These are phyloP conservation scores for Amesomyces nigricolor DNA, from an alignment of 2,329 filamentous ascomycete genomes.

Conservation along the genomic window DNA sequence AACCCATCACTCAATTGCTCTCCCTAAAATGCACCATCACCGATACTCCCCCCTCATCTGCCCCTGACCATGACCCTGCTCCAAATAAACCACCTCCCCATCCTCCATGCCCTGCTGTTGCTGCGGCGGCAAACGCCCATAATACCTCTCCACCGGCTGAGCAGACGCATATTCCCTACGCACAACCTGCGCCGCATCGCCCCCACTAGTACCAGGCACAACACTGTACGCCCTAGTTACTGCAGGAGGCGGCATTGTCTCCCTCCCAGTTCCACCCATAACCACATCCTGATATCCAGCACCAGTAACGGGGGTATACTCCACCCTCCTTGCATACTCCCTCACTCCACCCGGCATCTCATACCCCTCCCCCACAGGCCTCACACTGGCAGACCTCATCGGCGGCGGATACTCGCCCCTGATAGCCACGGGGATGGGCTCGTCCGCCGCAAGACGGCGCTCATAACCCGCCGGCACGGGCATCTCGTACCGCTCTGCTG, in stretches of 20 bases:
- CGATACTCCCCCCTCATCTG: slow-evolving; percentile 16
- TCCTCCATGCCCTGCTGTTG: slow-evolving; percentile 17
- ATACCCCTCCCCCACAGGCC: slow-evolving; percentile 24
- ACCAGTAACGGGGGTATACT: slow-evolving; percentile 39
- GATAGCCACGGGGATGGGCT: slow-evolving; percentile 1
- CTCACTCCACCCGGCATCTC: slow-evolving; percentile 17
- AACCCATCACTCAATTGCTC: not conserved
- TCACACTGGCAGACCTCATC: slow-evolving; percentile 23
- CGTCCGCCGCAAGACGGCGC: slow-evolving; percentile 13
- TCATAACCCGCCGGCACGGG: slow-evolving; percentile 25
- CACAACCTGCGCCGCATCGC: slow-evolving; percentile 21
- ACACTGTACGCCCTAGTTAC: slow-evolving; percentile 32
- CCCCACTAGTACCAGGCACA: slow-evolving; percentile 20
- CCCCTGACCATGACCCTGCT: slow-evolving; percentile 8
- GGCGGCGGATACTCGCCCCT: slow-evolving; percentile 12
- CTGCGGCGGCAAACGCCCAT: slow-evolving; percentile 11
- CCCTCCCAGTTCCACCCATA: slow-evolving; percentile 29
- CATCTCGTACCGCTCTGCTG: slow-evolving; percentile 22
- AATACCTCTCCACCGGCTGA: slow-evolving; percentile 36
- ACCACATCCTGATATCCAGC: slow-evolving; percentile 23
- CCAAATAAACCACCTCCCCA: slow-evolving; percentile 24
- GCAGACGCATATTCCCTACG: slow-evolving; percentile 34
- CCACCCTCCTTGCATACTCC: slow-evolving; percentile 33
- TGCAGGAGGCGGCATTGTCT: slow-evolving; percentile 25
- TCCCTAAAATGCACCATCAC: not conserved